Conservation (phyloP, 371 early-diverging fungal species). For the Mucor racemosus region DNA sequence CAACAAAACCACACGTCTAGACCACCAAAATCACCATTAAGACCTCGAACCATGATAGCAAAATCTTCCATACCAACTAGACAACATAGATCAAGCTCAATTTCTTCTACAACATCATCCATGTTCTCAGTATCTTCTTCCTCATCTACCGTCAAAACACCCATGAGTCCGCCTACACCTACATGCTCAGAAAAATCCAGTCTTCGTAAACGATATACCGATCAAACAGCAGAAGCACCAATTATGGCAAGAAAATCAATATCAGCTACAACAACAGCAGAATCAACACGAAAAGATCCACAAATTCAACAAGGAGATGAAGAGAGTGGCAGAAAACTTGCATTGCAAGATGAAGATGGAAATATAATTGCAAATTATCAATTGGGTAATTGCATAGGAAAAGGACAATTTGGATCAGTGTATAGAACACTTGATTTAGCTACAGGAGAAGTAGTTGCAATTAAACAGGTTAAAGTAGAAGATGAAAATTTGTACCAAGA, state of each 20-base stretch:
- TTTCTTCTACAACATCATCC: conserved; percentile 14
- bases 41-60: conserved; percentile 5
- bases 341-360: conserved; percentile 55
- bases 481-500: conserved; percentile 66
- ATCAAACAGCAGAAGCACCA: neutral
- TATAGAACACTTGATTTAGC: conserved; percentile 83
- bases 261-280: neutral
- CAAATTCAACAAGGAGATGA: neutral
- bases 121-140: conserved; percentile 11
- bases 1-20: conserved; percentile 12
- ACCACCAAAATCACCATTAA: conserved; percentile 45
- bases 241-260: neutral
- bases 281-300: neutral
- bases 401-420: conserved; percentile 91
- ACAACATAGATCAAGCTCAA: conserved; percentile 13
- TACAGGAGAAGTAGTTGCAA: conserved; percentile 87
- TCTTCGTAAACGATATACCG: neutral
- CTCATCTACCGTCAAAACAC: conserved; percentile 6
- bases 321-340: neutral
- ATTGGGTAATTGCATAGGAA: conserved; percentile 90
- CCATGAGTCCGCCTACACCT: conserved; percentile 6
- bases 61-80: neutral
- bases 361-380: conserved; percentile 60
- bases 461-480: conserved; percentile 83
- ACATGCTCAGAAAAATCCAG: neutral